Evolutionary conservation across 192 early-diverging fungal genomes (phyloP).

Genomic region (Linnemannia schmuckeri): DNA sequence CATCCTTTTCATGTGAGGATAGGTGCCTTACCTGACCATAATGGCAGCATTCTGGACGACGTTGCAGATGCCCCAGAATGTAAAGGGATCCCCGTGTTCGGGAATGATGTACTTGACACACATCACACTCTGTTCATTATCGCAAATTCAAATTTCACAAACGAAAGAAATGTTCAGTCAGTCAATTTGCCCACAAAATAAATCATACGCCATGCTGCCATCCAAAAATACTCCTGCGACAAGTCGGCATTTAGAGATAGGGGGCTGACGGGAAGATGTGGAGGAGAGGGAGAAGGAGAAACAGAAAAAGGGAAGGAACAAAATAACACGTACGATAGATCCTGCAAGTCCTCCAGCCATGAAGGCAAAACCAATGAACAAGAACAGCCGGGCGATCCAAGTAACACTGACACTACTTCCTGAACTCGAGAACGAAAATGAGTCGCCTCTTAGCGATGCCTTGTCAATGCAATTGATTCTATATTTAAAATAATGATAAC

Average conservation of each 20-base stretch:
- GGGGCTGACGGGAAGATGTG: background rate
- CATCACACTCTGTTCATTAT: conserved; percentile 5
- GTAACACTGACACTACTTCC: conserved; percentile 44
- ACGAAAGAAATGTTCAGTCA: too few relatives aligned
- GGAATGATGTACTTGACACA: conserved; percentile 48
- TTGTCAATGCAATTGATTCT: conserved; percentile 71
- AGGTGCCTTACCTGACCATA: conserved; percentile 31
- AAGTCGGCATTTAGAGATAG: too few relatives aligned
- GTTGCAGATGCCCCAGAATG: conserved; percentile 52
- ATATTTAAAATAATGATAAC: conserved; percentile 4
- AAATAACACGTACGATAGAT: conserved; percentile 58
- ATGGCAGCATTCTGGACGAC: conserved; percentile 46
- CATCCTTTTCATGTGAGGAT: background rate
- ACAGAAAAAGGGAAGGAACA: background rate
- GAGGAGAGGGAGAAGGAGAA: background rate
- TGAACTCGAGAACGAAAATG: conserved; percentile 57
- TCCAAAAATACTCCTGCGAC: too few relatives aligned
- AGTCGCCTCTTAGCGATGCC: conserved; percentile 58
- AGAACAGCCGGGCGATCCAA: conserved; percentile 66
- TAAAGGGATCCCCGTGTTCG: conserved; percentile 30
- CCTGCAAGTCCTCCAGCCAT: conserved; percentile 72
- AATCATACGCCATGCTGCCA: too few relatives aligned
- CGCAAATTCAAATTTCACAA: too few relatives aligned
- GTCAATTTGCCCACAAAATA: too few relatives aligned
- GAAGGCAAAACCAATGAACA: conserved; percentile 71